Evolutionary conservation across 257 asterid species (phyloP), one percentile per base, ranked within the genome.

Genomic region (Fraxinus americana): DNA sequence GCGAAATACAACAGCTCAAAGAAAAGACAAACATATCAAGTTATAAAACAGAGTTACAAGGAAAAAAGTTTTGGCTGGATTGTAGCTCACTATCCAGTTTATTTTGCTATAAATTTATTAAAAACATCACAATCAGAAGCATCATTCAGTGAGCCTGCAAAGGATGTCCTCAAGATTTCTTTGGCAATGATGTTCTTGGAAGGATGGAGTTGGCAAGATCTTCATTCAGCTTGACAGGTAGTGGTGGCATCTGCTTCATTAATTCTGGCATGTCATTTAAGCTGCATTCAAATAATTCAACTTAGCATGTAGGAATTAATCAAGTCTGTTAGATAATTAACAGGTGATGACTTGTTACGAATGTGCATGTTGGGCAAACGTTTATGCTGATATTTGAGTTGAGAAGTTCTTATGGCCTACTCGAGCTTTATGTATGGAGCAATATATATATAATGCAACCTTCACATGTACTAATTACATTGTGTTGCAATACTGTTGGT

Each of bases 221-320:
- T 68, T 90, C 92, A 11, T 91, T 91, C 84, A 91, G 84, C 90
- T 82, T 89, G 63, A 91, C 90, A 29, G 98, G 98, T 35, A 92
- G 88, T 7, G 97, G 94, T 5, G 98, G 97, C 98, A 89, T 90
- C 84, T 85, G 92, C 83, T 81, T 85, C 98, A 91, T 92, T 75
- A 85, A 79, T 67, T 91, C 96, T 66, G 97, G 92, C 83, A 80
- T 81, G 83, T 92, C 91, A 19, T 80, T 84, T 70, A 82, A 83
- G 84, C 97, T 92, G 90, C 90, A 85, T 34, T 29, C 69, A 34
- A 71, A 79, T 30, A 73, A 27, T 59, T 87, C 61, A 39, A 36
- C 75, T 83, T 32, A 88, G 67, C 38, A 79, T 23, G 16, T 10
- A 35, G 54, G 32, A 52, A 65, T 65, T 17, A 14, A 21, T 74